Evolutionary conservation across 2,329 filamentous ascomycete genomes (phyloP).

Genomic region (Eutypella sp.): DNA sequence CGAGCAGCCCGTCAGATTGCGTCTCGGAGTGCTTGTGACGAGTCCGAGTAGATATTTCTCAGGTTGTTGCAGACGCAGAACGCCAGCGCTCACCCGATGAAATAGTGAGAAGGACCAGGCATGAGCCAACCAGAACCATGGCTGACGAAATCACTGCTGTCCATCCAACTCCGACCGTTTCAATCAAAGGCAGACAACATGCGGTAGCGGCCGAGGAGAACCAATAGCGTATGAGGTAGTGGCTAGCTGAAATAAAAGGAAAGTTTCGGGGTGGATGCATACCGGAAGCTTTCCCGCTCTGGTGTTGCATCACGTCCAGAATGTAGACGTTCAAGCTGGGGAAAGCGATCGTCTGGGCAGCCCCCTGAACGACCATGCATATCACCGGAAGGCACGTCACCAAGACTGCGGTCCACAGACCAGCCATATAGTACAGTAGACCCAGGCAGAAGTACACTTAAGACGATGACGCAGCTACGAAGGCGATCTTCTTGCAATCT

Average conservation of each 20-base stretch:
- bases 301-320: background rate
- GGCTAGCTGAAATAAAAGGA: too few relatives aligned
- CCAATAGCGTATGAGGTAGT: background rate
- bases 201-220: background rate
- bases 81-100: background rate
- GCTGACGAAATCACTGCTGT: background rate
- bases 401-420: background rate
- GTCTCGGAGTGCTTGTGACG: too few relatives aligned
- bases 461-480: background rate
- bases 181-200: background rate
- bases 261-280: background rate
- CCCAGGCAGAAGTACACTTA: background rate
- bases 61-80: too few relatives aligned
- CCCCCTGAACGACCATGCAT: background rate
- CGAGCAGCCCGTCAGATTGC: too few relatives aligned
- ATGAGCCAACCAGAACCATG: background rate
- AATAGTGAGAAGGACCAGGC: background rate
- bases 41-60: too few relatives aligned
- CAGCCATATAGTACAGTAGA: background rate
- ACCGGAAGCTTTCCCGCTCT: background rate
- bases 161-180: background rate
- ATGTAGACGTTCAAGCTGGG: background rate
- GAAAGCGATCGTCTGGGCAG: conserved; percentile 28
- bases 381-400: background rate
- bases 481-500: background rate